Evolutionary conservation across 2,329 filamentous ascomycete species (phyloP).

Genomic region (Claviceps capensis): DNA sequence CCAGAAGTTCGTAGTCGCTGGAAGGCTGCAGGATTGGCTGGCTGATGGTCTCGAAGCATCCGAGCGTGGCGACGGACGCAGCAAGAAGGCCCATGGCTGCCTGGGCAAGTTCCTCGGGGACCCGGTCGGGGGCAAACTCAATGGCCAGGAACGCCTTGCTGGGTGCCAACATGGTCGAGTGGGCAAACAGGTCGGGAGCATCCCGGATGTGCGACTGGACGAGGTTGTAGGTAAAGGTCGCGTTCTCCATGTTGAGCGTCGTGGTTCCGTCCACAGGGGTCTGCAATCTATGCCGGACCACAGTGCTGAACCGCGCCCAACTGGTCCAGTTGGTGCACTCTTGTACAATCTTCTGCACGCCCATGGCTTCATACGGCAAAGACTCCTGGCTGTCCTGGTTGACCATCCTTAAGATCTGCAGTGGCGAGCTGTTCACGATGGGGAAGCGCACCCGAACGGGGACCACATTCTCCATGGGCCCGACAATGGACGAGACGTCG

Average conservation of each 20-base stretch:
- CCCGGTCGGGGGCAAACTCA: constrained; percentile 30
- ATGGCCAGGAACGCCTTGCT: constrained; percentile 28
- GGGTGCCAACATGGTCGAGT: constrained; percentile 24
- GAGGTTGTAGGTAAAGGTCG: constrained; percentile 30
- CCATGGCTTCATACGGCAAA: constrained; percentile 36
- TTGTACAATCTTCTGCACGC: constrained; percentile 36
- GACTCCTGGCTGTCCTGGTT: constrained; percentile 34
- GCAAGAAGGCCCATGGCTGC: constrained; percentile 32
- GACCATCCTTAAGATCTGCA: constrained; percentile 34
- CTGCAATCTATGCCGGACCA: constrained; percentile 34
- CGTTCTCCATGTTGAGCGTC: constrained; percentile 30
- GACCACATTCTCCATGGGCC: constrained; percentile 32
- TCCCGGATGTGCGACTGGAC: constrained; percentile 27
- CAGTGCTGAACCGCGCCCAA: constrained; percentile 39
- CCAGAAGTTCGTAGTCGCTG: constrained; percentile 21
- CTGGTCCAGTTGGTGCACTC: constrained; percentile 40
- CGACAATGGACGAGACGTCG: constrained; percentile 40
- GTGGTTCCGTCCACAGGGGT: constrained; percentile 20
- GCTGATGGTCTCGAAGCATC: constrained; percentile 29
- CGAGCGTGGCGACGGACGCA: constrained; percentile 31
- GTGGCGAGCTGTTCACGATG: constrained; percentile 27
- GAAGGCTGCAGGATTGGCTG: constrained; percentile 32
- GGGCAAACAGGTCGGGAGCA: constrained; percentile 31
- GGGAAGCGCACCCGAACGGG: constrained; percentile 36
- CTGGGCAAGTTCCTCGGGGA: constrained; percentile 27